Evolutionary conservation across 345 rosid genomes (phyloP), one percentile per base, ranked within the genome.

Genomic region (Camelina neglecta): DNA sequence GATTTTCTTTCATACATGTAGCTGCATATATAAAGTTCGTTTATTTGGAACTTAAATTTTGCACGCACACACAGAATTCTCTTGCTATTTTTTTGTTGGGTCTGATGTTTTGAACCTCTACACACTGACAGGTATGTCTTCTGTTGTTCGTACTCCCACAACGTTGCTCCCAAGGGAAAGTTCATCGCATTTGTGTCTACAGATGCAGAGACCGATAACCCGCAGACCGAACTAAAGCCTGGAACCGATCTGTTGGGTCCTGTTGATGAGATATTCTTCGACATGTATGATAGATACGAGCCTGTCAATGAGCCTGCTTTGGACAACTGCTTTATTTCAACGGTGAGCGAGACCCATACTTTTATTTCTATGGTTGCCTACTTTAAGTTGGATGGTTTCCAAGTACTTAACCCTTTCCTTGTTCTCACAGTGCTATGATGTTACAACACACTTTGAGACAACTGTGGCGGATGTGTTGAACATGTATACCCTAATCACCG

Each of bases 121-220:
- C 42, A 61, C 54, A 6, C 5, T 53, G 65, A 57, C 83, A 92
- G 95, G 98, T 94, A 94, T 84, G 88, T 95, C 39, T 95, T 95
- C 79, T 92, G 97, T 49, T 95, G 96, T 79, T 95, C 99, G 15
- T 95, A 90, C 80, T 81, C 97, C 35, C 99, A 95, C 84, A 95
- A 90, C 71, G 97, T 95, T 50, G 97, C 97, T 20, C 88, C 97
- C 33, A 86, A 89, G 79, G 97, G 97, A 21, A 89, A 90, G 75
- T 95, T 77, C 86, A 95, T 95, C 16, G 97, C 99, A 63, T 92
- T 92, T 36, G 94, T 95, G 75, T 82, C 97, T 29, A 84, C 97
- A 49, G 99, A 95, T 78, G 97, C 97, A 31, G 97, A 95, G 77
- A 95, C 97, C 0, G 88, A 89, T 68, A 60, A 84, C 56, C 97